These are phyloP conservation scores for Apiospora malaysiana DNA, from an alignment of 2,329 filamentous ascomycete species.

Conservation along the genomic window DNA sequence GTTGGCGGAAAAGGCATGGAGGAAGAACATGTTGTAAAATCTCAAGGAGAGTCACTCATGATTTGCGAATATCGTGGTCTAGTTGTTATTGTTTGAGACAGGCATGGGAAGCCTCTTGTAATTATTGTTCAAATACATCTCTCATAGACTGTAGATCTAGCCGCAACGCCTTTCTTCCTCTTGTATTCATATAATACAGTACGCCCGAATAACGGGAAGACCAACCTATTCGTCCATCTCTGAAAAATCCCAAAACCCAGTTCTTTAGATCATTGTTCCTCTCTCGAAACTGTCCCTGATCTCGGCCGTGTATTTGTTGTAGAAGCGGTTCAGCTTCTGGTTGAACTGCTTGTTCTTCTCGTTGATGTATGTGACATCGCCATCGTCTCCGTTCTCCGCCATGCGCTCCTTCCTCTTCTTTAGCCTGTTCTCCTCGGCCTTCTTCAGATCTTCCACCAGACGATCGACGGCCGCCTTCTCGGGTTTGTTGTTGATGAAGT, in stretches of 20 bases:
- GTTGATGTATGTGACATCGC: slow-evolving; percentile 98
- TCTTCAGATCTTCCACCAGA: slow-evolving; percentile 82
- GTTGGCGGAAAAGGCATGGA: slow-evolving; percentile 83
- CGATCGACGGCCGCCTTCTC: slow-evolving; percentile 87
- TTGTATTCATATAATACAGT: background rate
- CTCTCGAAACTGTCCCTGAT: slow-evolving; percentile 98
- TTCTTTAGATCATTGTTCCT: slow-evolving; percentile 88
- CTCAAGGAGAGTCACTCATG: background rate
- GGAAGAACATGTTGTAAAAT: slow-evolving; percentile 81
- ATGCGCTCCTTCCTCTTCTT: slow-evolving; percentile 86
- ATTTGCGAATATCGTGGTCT: background rate
- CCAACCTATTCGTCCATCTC: background rate
- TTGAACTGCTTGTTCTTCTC: slow-evolving; percentile 99
- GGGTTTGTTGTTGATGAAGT: slow-evolving; percentile 84
- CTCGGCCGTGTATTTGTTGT: slow-evolving; percentile 97
- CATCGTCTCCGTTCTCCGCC: slow-evolving; percentile 79
- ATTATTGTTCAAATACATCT: slow-evolving; percentile 13
- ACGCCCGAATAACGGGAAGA: background rate
- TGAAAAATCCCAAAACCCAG: background rate
- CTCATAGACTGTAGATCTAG: slow-evolving; percentile 14
- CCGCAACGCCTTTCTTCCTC: slow-evolving; percentile 1
- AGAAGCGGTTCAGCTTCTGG: slow-evolving; percentile 93
- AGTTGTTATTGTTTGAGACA: background rate
- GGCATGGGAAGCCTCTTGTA: background rate
- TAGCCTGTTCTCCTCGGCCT: slow-evolving; percentile 84